These are phyloP conservation scores for Yamadazyma phyllophila DNA, from an alignment of 805 yeast species.

Conservation along the genomic window DNA sequence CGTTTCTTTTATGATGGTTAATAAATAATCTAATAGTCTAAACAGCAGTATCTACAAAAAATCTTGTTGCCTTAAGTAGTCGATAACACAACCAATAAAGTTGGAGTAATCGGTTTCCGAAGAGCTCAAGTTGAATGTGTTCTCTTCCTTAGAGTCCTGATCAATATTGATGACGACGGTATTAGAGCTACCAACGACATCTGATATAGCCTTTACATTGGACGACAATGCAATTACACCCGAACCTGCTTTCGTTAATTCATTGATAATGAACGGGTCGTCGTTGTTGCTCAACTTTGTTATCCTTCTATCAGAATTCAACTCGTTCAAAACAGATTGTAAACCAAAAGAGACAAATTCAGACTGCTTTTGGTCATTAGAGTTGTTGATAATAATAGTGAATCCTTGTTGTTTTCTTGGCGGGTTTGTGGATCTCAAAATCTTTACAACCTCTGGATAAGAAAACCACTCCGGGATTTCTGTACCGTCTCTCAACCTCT, in stretches of 20 bases:
- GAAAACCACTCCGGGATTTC: conserved; percentile 97
- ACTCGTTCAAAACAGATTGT: conserved; percentile 87
- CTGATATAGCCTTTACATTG: conserved; percentile 39
- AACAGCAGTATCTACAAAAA: conserved; percentile 44
- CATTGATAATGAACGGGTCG: conserved; percentile 61
- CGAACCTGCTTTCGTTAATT: conserved; percentile 84
- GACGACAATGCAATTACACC: conserved; percentile 59
- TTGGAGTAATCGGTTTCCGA: conserved; percentile 20
- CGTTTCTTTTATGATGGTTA: neutral
- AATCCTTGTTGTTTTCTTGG: conserved; percentile 91
- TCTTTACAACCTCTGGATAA: conserved; percentile 91
- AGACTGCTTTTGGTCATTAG: conserved; percentile 46
- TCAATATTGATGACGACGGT: conserved; percentile 40
- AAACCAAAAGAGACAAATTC: conserved; percentile 70
- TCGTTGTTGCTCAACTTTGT: conserved; percentile 47
- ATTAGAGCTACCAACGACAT: conserved; percentile 53
- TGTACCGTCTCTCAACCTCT: conserved; percentile 79
- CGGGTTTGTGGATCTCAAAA: conserved; percentile 88
- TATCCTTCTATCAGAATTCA: conserved; percentile 78
- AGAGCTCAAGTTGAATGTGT: conserved; percentile 13
- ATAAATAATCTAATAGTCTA: neutral
- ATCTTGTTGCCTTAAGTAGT: conserved; percentile 77
- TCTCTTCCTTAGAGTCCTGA: conserved; percentile 10
- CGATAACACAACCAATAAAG: conserved; percentile 70
- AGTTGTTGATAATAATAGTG: conserved; percentile 61